Evolutionary conservation across 2,329 filamentous ascomycete species (phyloP).

Genomic region (Byssoonygena ceratinophila): DNA sequence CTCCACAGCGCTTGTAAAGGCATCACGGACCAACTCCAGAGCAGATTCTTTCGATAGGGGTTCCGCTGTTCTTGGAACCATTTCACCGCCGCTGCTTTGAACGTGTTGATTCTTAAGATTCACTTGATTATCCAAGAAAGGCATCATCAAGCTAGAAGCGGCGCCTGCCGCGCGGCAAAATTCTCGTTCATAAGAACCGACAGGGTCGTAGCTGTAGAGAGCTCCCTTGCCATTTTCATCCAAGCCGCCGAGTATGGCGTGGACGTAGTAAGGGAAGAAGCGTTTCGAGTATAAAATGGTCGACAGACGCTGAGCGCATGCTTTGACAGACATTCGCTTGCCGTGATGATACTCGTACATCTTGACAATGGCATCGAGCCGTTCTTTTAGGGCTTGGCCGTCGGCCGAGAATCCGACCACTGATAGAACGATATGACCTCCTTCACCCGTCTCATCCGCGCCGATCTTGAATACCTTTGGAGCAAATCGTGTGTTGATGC

Average conservation of each 20-base stretch:
- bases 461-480: constrained; percentile 98
- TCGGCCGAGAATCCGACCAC: constrained; percentile 95
- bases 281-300: constrained; percentile 96
- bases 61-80: constrained; percentile 50
- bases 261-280: constrained; percentile 98
- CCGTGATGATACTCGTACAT: constrained; percentile 98
- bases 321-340: constrained; percentile 88
- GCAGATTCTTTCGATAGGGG: constrained; percentile 64
- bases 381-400: constrained; percentile 84
- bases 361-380: constrained; percentile 88
- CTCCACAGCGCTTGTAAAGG: constrained; percentile 95
- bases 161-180: constrained; percentile 90
- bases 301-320: constrained; percentile 86
- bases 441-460: constrained; percentile 72
- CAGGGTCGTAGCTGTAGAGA: constrained; percentile 94
- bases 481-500: constrained; percentile 92
- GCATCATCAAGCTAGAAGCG: constrained; percentile 91
- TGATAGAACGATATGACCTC: constrained; percentile 77
- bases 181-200: constrained; percentile 94
- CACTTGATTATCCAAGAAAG: constrained; percentile 98
- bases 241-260: constrained; percentile 84
- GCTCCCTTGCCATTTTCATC: constrained; percentile 92
- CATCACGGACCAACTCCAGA: constrained; percentile 84
- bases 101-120: constrained; percentile 99
- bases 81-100: constrained; percentile 70